phyloP scores from a whole-genome alignment of 2,329 filamentous ascomycete genomes.

The Mariannaea elegans region DNA sequence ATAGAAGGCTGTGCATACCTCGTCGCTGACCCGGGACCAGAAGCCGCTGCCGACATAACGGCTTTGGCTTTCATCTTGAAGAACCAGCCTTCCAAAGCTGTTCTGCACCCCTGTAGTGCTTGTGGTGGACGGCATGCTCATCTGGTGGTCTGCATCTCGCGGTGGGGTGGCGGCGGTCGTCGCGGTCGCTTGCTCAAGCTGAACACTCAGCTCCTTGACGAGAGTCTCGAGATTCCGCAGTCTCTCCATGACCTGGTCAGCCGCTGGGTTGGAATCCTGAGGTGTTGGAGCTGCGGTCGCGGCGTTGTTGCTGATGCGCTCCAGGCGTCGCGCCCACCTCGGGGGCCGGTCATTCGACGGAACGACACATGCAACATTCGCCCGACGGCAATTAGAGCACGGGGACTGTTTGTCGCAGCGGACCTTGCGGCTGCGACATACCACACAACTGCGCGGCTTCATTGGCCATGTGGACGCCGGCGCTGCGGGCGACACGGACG shows the following conservation, averaged over 20 bases:
- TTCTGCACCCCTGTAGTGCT: constrained; percentile 43
- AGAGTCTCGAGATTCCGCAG: constrained; percentile 59
- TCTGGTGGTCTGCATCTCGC: constrained; percentile 25
- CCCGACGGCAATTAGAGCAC: constrained; percentile 65
- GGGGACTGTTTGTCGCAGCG: constrained; percentile 65
- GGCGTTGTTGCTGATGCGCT: constrained; percentile 46
- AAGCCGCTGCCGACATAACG: constrained; percentile 63
- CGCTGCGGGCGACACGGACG: constrained; percentile 8
- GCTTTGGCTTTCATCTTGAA: constrained; percentile 53
- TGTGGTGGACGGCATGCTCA: not conserved
- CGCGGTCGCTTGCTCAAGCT: constrained; percentile 52
- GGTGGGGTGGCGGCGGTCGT: constrained; percentile 33
- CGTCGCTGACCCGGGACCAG: constrained; percentile 65
- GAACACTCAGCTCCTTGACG: constrained; percentile 58
- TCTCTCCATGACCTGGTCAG: constrained; percentile 57
- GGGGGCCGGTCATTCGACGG: constrained; percentile 60
- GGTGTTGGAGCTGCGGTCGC: constrained; percentile 40
- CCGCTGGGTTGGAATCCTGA: constrained; percentile 38
- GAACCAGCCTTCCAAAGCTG: constrained; percentile 58
- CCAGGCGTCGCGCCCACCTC: constrained; percentile 63
- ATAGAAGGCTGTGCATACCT: constrained; percentile 49
- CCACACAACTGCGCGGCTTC: constrained; percentile 58
- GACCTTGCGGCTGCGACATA: constrained; percentile 64
- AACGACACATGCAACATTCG: constrained; percentile 60
- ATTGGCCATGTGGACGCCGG: constrained; percentile 22